A percentile compares a stretch with the other conserved stretches of the same genome.
These are phyloP conservation scores for Penicillium olsonii DNA, from an alignment of 2,329 filamentous ascomycete species.

Conservation along the genomic window DNA sequence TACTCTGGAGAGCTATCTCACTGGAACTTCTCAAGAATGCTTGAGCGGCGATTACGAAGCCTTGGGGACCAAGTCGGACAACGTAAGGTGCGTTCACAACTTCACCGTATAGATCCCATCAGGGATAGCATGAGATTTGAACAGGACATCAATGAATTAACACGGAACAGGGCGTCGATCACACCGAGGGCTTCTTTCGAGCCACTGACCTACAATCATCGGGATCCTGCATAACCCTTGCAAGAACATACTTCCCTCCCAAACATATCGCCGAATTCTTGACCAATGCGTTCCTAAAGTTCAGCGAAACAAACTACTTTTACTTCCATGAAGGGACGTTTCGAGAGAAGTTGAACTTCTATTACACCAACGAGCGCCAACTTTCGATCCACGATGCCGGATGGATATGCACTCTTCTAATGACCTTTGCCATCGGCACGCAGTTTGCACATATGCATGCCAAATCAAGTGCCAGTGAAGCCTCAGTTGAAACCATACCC, in stretches of 20 bases:
- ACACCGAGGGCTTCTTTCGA: constrained; percentile 32
- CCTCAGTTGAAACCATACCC: constrained; percentile 15
- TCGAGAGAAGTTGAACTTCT: constrained; percentile 27
- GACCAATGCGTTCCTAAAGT: constrained; percentile 34
- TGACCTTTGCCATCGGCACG: constrained; percentile 39
- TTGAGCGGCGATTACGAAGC: constrained; percentile 32
- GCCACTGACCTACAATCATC: constrained; percentile 33
- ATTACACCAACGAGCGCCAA: constrained; percentile 24
- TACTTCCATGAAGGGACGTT: constrained; percentile 36
- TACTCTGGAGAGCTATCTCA: constrained; percentile 42
- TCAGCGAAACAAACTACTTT: constrained; percentile 36
- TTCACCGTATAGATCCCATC: background rate
- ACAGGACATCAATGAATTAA: background rate
- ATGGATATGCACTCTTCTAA: constrained; percentile 34
- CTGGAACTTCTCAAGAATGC: constrained; percentile 38
- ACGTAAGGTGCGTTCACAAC: constrained; percentile 1
- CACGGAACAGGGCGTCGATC: constrained; percentile 13
- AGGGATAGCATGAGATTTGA: background rate
- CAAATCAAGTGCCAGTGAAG: constrained; percentile 6
- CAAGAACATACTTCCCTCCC: constrained; percentile 32
- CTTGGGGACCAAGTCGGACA: constrained; percentile 10
- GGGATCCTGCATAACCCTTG: constrained; percentile 25
- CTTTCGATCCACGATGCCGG: constrained; percentile 31
- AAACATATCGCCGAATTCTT: constrained; percentile 36
- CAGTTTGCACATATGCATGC: constrained; percentile 39